A percentile compares a stretch with the other conserved stretches of the same genome.
These are phyloP conservation scores for Blumeriella jaapii DNA, from an alignment of 2,329 filamentous ascomycete species.

Conservation along the genomic window DNA sequence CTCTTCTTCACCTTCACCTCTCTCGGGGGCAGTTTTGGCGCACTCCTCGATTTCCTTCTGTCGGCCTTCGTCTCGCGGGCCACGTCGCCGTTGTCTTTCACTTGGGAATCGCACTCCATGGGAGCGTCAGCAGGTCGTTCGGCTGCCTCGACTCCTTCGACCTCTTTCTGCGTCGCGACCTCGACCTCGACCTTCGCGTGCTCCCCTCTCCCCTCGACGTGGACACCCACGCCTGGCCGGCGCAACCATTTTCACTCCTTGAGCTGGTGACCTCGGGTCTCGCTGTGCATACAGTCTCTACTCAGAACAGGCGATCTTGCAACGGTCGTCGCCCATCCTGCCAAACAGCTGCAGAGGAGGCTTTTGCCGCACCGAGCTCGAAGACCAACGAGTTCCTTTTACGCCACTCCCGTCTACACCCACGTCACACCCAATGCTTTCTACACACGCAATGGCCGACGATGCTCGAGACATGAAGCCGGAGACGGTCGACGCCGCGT, in stretches of 20 bases:
- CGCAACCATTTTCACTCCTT: constrained; percentile 12
- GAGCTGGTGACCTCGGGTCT: constrained; percentile 7
- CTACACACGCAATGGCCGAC: constrained; percentile 21
- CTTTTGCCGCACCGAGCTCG: no score
- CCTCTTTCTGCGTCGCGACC: constrained; percentile 5
- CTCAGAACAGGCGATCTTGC: not conserved
- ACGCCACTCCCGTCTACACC: not conserved
- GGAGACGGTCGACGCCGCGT: constrained; percentile 24
- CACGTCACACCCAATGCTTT: not conserved
- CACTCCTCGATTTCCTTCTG: constrained; percentile 7
- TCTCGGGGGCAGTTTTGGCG: constrained; percentile 12
- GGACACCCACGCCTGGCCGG: constrained; percentile 6
- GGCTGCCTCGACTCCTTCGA: constrained; percentile 7
- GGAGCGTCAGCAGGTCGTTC: constrained; percentile 15
- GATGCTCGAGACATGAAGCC: constrained; percentile 20
- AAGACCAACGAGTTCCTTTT: not conserved
- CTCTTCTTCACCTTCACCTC: constrained; percentile 11
- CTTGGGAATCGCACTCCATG: constrained; percentile 18
- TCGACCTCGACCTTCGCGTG: constrained; percentile 5
- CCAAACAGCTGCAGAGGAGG: no score
- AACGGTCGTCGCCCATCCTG: no score
- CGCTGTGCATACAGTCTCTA: not conserved
- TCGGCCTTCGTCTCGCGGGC: constrained; percentile 7
- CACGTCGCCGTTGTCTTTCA: constrained; percentile 12
- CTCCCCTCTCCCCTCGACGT: constrained; percentile 9